Evolutionary conservation across 2,329 filamentous ascomycete genomes (phyloP), one percentile per base, ranked within the genome.

Genomic region (Anthostomella pinea): DNA sequence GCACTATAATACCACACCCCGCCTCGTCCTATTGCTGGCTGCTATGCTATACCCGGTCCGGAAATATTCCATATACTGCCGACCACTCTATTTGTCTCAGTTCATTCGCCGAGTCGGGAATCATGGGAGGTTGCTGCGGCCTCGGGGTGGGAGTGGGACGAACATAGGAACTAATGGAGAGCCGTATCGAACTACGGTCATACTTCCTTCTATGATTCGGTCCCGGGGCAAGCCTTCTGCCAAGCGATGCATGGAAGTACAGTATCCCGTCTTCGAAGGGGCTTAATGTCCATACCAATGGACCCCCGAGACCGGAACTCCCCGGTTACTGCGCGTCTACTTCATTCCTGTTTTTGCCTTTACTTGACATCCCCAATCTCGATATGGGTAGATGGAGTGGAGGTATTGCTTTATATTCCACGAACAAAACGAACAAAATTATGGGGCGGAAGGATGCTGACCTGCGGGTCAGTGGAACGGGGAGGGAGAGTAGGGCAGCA

Each of bases 361-460:
- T 51, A 48, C 48, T 48, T 46, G 48, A 46, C 48, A 40, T 39
- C 45, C 43, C 48, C 39, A 41, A 50, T 51, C 54, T 57, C 51
- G 51, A 52, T 45, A 50, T 39, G 54, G n/a, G 58, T 62, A 62
- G 56, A 59, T 56, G 64, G 53, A 49, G 46, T 38, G 50, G 48
- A 56, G 51, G 46, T 41, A 48, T 48, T 41, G 41, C 33, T 49
- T 47, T 49, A 33, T 46, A 40, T 41, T 48, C 38, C 49, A 43
- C 33, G 41, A 45, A 43, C 43, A 24, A 51, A 57, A 53, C 51
- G 36, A 34, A 46, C 43, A 51, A 51, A 33, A 40, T 32, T 29
- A 39, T 48, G 35, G 45, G 31, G 30, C 36, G 40, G 30, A 23
- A 19, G 21, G 30, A 33, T 23, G 40, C 38, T 28, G 30, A 33